Percentiles rank a stretch among this genome's conserved stretches.
phyloP scores from a whole-genome alignment of 2,329 filamentous ascomycete species.

The Curvularia hawaiiensis region DNA sequence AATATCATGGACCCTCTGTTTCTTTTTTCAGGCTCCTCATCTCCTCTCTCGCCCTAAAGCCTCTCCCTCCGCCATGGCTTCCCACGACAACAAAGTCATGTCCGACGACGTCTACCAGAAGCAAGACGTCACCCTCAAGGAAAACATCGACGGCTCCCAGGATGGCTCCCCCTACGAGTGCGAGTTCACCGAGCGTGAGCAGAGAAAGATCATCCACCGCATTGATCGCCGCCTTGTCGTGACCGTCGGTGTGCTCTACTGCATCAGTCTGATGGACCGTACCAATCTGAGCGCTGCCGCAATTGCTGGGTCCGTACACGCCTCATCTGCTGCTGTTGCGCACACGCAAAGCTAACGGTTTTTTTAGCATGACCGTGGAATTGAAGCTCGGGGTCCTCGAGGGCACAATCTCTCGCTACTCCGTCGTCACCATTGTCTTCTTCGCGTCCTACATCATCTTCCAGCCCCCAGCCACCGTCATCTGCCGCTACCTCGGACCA shows the following conservation, averaged over 20 bases:
- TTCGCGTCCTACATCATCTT: slow-evolving; percentile 52
- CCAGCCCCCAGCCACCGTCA: slow-evolving; percentile 49
- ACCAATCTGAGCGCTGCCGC: slow-evolving; percentile 76
- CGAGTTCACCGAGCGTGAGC: slow-evolving; percentile 64
- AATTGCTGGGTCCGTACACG: slow-evolving; percentile 64
- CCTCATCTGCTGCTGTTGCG: slow-evolving; percentile 8
- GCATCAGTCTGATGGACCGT: slow-evolving; percentile 77
- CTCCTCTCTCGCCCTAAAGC: not conserved
- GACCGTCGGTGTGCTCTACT: slow-evolving; percentile 67
- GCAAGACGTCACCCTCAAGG: slow-evolving; percentile 22
- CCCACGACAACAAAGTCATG: slow-evolving; percentile 21
- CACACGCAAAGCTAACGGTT: slow-evolving; percentile 25
- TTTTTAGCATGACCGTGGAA: slow-evolving; percentile 47
- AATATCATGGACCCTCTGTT: slow-evolving; percentile 7
- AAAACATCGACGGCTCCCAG: slow-evolving; percentile 33
- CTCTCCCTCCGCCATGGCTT: slow-evolving; percentile 7
- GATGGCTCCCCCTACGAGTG: slow-evolving; percentile 33
- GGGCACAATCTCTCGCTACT: slow-evolving; percentile 45
- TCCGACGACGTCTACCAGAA: slow-evolving; percentile 35
- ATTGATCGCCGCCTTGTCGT: slow-evolving; percentile 65
- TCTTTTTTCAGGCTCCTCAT: slow-evolving; percentile 2
- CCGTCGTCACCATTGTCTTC: slow-evolving; percentile 64
- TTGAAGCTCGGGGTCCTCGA: slow-evolving; percentile 37
- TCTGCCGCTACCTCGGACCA: slow-evolving; percentile 50
- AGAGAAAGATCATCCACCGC: slow-evolving; percentile 69